Evolutionary conservation across 306 rosid genomes (phyloP).

Genomic region (Hippophae gyantsensis): DNA sequence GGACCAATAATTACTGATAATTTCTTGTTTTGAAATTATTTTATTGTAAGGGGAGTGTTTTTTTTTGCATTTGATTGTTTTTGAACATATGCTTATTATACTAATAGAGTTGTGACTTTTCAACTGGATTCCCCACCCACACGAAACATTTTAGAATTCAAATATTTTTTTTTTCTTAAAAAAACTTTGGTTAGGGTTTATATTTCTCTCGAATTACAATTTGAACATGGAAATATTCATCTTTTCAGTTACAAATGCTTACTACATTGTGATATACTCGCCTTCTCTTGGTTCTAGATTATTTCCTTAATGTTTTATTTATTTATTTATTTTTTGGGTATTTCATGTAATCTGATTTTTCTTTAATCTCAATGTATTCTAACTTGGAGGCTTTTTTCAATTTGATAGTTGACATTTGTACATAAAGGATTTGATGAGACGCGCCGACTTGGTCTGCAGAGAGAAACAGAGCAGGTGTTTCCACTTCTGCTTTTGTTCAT

Average conservation of each 20-base stretch:
- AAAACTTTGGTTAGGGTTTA: too few species aligned
- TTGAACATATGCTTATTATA: too few species aligned
- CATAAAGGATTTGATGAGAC: conserved; percentile 98
- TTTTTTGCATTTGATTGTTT: too few species aligned
- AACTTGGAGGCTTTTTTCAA: background rate
- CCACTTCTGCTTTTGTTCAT: conserved; percentile 8
- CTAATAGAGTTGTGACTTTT: too few species aligned
- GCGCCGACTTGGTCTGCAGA: conserved; percentile 81
- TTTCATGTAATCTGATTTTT: background rate
- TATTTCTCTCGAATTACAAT: background rate
- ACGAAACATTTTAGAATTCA: too few species aligned
- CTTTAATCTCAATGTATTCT: conserved; percentile 3
- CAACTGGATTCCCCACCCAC: too few species aligned
- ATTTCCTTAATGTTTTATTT: background rate
- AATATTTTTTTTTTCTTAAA: too few species aligned
- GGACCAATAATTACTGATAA: too few species aligned
- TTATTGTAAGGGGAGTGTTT: too few species aligned
- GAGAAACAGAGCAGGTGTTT: conserved; percentile 86
- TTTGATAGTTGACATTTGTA: conserved; percentile 65
- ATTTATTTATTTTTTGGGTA: background rate
- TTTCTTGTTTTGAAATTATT: too few species aligned
- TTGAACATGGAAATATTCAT: background rate
- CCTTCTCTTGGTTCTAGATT: conserved; percentile 2
- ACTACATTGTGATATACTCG: conserved; percentile 1
- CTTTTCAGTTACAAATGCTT: background rate